Evolutionary conservation across 805 yeast genomes (phyloP).

Genomic region (Hanseniaspora nectarophila): DNA sequence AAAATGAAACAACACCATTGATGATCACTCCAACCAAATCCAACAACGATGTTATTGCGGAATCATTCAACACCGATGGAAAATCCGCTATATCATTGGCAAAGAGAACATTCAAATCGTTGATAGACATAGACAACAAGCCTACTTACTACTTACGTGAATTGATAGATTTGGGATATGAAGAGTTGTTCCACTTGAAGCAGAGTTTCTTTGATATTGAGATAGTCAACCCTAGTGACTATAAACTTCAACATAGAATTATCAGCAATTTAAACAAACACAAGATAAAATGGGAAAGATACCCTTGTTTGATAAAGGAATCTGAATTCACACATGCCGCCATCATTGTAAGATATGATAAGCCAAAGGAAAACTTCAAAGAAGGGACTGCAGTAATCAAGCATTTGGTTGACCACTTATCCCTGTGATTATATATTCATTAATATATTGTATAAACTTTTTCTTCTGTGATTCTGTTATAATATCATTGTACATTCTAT

Average conservation of each 20-base stretch:
- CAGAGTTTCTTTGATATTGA: slow-evolving; percentile 26
- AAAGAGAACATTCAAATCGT: slow-evolving; percentile 10
- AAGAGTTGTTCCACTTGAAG: slow-evolving; percentile 18
- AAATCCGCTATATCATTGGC: slow-evolving; percentile 11
- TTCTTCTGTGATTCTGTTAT: not conserved
- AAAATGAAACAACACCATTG: not conserved
- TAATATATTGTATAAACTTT: not conserved
- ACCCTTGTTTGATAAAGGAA: slow-evolving; percentile 53
- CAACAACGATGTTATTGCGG: slow-evolving; percentile 5
- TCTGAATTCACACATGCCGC: slow-evolving; percentile 72
- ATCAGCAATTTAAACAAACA: slow-evolving; percentile 42
- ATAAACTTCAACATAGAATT: slow-evolving; percentile 37
- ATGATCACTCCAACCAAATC: not conserved
- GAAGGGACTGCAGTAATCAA: slow-evolving; percentile 60
- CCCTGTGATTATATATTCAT: not conserved
- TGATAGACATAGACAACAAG: slow-evolving; percentile 20
- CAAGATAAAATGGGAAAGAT: slow-evolving; percentile 52
- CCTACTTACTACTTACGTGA: slow-evolving; percentile 26
- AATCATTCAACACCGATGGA: not conserved
- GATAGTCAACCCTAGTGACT: slow-evolving; percentile 24
- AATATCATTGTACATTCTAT: not conserved
- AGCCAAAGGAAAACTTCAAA: slow-evolving; percentile 35
- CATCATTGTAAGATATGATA: slow-evolving; percentile 54
- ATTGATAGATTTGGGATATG: slow-evolving; percentile 21
- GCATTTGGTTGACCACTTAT: slow-evolving; percentile 33